Evolutionary conservation across 73 alveolate species (phyloP), one percentile per base, ranked within the genome.

Genomic region (Paraurostyla sp.): DNA sequence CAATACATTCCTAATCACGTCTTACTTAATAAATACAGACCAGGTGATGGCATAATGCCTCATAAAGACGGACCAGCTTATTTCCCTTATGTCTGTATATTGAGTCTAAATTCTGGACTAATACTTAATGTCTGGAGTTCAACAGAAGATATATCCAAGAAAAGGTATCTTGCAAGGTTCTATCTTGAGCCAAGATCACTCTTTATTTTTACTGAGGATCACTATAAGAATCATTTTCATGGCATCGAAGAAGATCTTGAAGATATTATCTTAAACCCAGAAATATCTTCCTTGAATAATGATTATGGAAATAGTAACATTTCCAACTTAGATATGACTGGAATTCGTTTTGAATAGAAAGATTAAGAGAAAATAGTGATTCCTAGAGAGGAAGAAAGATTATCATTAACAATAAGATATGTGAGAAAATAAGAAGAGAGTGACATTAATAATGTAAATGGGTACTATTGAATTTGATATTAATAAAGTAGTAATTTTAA

Each of bases 11-110:
- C 97, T 20, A 93, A 93, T 85, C 97, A 93, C 54, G 92, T 93
- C 48, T 52, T 93, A 40, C 58, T 93, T 69, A 93, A 93, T 59
- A 80, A 71, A 57, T 94, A 94, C 80, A 75, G 83, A 75, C 96
- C 98, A 16, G 95, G 97, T 11, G 94, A 83, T 69, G 98, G 98
- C 32, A 94, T 94, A 13, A 49, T 94, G 93, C 96, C 98, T 23
- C 98, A 94, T 68, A 94, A 93, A 23, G 98, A 94, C 40, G 98
- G 98, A 36, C 98, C 98, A 0, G 95, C 96, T 11, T 94, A 94
- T 73, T 60, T 60, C 42, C 98, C 98, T n/a, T 90, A 73, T 69
- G 98, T 92, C 7, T 92, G 92, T 50, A 86, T 93, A 18, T 45
- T 94, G 59, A 81, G 92, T 40, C 69, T 94, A 20, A 88, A 91